Conservation (phyloP, 768 basidiomycete species). For the Phaeotremella fagi region DNA sequence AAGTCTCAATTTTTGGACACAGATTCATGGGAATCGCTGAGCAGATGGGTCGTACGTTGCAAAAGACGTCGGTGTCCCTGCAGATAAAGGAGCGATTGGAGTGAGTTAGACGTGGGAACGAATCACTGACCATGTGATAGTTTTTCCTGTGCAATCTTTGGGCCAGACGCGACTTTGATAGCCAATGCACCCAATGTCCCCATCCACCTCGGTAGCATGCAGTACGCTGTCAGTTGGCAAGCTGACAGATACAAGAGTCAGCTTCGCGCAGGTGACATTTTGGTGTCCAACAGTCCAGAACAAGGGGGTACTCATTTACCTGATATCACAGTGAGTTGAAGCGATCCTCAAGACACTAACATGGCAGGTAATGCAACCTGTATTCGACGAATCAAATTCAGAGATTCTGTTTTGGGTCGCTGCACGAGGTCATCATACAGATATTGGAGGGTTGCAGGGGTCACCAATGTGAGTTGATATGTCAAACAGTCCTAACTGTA, state of each 20-base stretch:
- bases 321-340: conserved; percentile 6
- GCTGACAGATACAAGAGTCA: conserved; percentile 8
- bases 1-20: conserved; percentile 6
- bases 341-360: background rate
- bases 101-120: conserved; percentile 2
- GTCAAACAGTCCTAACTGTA: too few relatives aligned
- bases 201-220: conserved; percentile 11
- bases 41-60: conserved; percentile 23
- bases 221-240: conserved; percentile 11
- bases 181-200: conserved; percentile 25
- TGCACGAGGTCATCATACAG: conserved; percentile 6
- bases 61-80: conserved; percentile 23
- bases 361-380: conserved; percentile 1
- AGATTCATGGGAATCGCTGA: conserved; percentile 31
- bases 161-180: conserved; percentile 16
- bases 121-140: conserved; percentile 4
- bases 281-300: conserved; percentile 8
- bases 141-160: conserved; percentile 23
- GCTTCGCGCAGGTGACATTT: conserved; percentile 9
- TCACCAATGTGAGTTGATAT: too few relatives aligned
- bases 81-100: conserved; percentile 15
- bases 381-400: conserved; percentile 1
- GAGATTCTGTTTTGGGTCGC: conserved; percentile 16
- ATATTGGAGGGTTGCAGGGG: conserved; percentile 10
- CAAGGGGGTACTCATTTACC: conserved; percentile 10